Evolutionary conservation across 2,329 filamentous ascomycete species (phyloP).

Genomic region (Albophoma yamanashiensis): DNA sequence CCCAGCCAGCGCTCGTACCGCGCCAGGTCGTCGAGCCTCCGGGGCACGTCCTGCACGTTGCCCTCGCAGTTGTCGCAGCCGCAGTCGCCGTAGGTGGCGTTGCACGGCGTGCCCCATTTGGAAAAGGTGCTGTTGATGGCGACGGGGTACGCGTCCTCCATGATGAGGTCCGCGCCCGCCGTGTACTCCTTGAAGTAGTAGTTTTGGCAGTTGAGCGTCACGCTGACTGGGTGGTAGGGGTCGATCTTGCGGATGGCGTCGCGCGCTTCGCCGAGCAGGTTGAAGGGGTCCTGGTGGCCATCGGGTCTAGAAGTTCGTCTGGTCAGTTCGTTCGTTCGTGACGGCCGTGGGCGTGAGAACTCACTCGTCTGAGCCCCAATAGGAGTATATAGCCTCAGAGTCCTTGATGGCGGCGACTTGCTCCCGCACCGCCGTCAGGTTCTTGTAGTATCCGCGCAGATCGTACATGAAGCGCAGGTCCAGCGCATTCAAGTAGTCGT

Average conservation of each 20-base stretch:
- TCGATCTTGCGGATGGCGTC: conserved; percentile 37
- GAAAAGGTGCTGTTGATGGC: conserved; percentile 43
- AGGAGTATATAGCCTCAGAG: conserved; percentile 29
- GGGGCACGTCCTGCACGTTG: conserved; percentile 37
- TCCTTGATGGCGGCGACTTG: conserved; percentile 29
- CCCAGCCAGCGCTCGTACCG: conserved; percentile 29
- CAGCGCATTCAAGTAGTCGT: conserved; percentile 26
- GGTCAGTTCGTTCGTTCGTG: background rate
- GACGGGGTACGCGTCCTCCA: conserved; percentile 50
- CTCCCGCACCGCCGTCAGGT: conserved; percentile 25
- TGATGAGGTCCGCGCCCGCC: conserved; percentile 44
- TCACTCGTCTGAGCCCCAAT: conserved; percentile 35
- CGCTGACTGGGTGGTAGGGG: conserved; percentile 49
- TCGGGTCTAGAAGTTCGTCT: conserved; percentile 30
- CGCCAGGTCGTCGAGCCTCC: conserved; percentile 26
- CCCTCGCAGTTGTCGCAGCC: conserved; percentile 52
- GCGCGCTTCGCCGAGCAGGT: conserved; percentile 30
- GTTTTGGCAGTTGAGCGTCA: conserved; percentile 51
- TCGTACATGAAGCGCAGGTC: conserved; percentile 33
- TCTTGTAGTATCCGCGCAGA: conserved; percentile 31
- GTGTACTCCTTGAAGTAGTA: conserved; percentile 48
- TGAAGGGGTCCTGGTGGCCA: conserved; percentile 43
- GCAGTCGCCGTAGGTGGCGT: conserved; percentile 49
- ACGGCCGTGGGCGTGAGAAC: conserved; percentile 2
- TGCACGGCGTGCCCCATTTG: conserved; percentile 45